Evolutionary conservation across 2,329 filamentous ascomycete genomes (phyloP), one percentile per base, ranked within the genome.

Genomic region (Fusarium avenaceum): DNA sequence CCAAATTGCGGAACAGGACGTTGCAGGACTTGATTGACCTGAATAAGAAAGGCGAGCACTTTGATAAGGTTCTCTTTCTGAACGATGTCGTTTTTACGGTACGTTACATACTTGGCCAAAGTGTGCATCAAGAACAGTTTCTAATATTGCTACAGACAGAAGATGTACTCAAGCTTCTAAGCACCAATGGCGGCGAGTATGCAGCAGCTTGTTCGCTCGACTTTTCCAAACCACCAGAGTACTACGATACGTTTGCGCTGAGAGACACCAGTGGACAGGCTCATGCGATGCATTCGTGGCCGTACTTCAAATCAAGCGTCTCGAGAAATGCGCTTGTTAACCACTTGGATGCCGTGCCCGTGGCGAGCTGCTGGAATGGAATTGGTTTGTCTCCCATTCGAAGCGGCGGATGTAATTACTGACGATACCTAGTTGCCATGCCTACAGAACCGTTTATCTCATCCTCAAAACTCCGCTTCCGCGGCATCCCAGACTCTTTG

Each of bases 1-100:
- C 91, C 2, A 82, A 79, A 26, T 72, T 91, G 58, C 84, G 91
- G 40, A 93, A 94, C 75, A 76, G 80, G 66, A 87, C 86, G n/a
- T 77, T 93, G 68, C 76, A 85, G 62, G 88, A 89, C 10, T 73
- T 93, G 65, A 74, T 83, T 28, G 81, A 84, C 19, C 73, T 90
- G 44, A 75, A 80, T 11, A 77, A 79, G 20, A 76, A 84, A 52
- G 88, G 87, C 6, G 76, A 81, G n/a, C 79, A 67, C 11, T 84
- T 89, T 72, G 87, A 89, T 68, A 86, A 83, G 70, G 80, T 90
- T 19, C 75, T 90, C 22, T 90, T 89, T 71, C 75, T 90, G 39
- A 90, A 90, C 66, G 88, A 90, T 71, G 86, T 90, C 17, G 82
- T 89, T 3, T 90, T 90, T 69, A 84, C 82, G 70, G 86, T 87